Base-by-base conservation (phyloP, 164 flowering plant genomes). In the Chimonanthus praecox region DNA sequence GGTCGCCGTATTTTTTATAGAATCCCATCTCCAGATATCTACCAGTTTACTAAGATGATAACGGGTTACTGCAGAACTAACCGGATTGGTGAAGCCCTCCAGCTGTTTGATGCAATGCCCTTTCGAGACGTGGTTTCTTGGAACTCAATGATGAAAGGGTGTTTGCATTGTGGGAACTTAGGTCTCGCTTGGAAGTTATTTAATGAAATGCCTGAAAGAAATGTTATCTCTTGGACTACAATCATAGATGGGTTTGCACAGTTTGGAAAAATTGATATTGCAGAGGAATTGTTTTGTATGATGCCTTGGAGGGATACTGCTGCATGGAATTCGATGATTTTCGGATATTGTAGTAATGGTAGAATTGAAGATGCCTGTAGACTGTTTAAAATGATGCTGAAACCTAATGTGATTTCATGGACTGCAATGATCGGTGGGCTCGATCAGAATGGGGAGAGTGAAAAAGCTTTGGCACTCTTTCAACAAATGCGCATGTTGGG, bases 241-340 rank as follows among this genome's bases (percentile, higher is more conserved):
- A 76, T 76, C 7, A 16, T 72, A 18, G 51, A 67, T 33, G 75
- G 79, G 33, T 45, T 72, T 21, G 71, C 68, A 9, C 67, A 15
- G 45, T 49, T 9, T 15, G 75, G 75, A 3, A 45, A 45, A 61
- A 61, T 72, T 21, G 75, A 68, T 49, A 44, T 44, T 54, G 75
- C 79, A 47, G 68, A 72, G 49, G 67, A 67, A 10, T 58, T 76
- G 75, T 72, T 72, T 45, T 1, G 43, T 61, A 67, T 44, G 47
- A 76, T 72, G 75, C 67, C 71, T 33, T 72, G 46, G 67, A 67
- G 71, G 44, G 78, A 76, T 49, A 67, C 78, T 5, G 78, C 75
- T 4, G 75, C 78, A 11, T 76, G 78, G 75, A 76, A 76, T 68
- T 67, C 78, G 0, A 72, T 76, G 74, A 48, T 76, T 72, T 60